These are phyloP conservation scores for Colletotrichum spinosum DNA, from an alignment of 2,329 filamentous ascomycete species.

Conservation along the genomic window DNA sequence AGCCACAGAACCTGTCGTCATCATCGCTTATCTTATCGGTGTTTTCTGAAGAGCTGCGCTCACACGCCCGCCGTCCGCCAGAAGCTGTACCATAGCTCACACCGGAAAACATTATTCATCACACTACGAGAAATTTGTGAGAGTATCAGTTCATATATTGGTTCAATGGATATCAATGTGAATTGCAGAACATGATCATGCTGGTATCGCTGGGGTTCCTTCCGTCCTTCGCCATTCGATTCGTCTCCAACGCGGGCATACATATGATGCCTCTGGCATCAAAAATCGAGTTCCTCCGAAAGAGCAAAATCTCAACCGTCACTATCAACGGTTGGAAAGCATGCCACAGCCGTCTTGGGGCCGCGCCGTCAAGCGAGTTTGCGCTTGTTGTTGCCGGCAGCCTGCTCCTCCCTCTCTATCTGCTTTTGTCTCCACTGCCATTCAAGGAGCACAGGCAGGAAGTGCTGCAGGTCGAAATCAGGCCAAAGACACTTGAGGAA, in stretches of 20 bases:
- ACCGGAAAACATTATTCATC: no score
- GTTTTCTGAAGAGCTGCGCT: no score
- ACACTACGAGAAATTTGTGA: no score
- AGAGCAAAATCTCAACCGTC: neutral
- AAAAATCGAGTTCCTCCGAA: no score
- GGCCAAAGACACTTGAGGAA: slow-evolving; percentile 96
- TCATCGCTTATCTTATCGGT: slow-evolving; percentile 1
- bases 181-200: slow-evolving; percentile 18
- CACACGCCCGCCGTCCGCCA: no score
- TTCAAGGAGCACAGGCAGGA: slow-evolving; percentile 90
- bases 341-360: neutral
- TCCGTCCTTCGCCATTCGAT: neutral
- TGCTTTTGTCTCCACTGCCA: slow-evolving; percentile 81
- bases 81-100: no score
- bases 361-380: slow-evolving; percentile 26
- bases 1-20: slow-evolving; percentile 24
- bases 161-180: slow-evolving; percentile 32
- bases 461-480: slow-evolving; percentile 93
- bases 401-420: slow-evolving; percentile 63
- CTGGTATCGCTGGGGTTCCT: slow-evolving; percentile 28
- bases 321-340: neutral
- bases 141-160: neutral
- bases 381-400: slow-evolving; percentile 27
- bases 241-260: no score
- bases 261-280: no score